Percentiles rank a stretch among this genome's conserved stretches.
These are phyloP conservation scores for Amanita molliuscula DNA, from an alignment of 768 basidiomycete genomes.

Conservation along the genomic window DNA sequence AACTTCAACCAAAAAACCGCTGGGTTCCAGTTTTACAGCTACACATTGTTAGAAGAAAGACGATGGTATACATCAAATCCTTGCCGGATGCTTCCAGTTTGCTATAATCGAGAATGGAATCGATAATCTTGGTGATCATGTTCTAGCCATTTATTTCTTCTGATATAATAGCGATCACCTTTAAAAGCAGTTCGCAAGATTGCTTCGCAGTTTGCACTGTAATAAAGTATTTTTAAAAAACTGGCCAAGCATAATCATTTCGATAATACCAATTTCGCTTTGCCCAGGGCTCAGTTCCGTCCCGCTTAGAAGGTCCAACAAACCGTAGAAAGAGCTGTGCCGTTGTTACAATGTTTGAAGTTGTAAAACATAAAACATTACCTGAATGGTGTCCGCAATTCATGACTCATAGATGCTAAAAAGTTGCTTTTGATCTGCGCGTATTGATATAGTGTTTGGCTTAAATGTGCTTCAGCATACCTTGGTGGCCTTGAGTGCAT, in stretches of 20 bases:
- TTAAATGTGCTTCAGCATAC: conserved; percentile 17
- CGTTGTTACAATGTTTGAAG: conserved; percentile 1
- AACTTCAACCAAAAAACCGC: conserved; percentile 56
- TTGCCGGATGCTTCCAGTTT: conserved; percentile 67
- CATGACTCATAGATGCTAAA: conserved; percentile 69
- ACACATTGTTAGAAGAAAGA: conserved; percentile 6
- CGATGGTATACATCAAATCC: background rate
- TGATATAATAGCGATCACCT: conserved; percentile 24
- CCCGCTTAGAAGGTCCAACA: conserved; percentile 63
- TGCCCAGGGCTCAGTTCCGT: conserved; percentile 63
- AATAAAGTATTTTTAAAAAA: conserved; percentile 2
- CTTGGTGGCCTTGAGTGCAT: conserved; percentile 67
- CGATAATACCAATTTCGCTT: conserved; percentile 48
- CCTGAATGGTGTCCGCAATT: conserved; percentile 72
- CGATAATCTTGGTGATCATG: conserved; percentile 46
- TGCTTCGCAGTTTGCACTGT: conserved; percentile 70
- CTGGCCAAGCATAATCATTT: background rate
- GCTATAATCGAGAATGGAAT: conserved; percentile 71
- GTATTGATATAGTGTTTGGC: background rate
- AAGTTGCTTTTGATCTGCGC: conserved; percentile 69
- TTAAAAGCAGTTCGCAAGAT: conserved; percentile 64
- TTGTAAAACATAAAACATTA: conserved; percentile 12
- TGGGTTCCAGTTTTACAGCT: conserved; percentile 65
- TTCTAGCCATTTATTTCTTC: background rate
- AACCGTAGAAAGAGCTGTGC: conserved; percentile 61